Evolutionary conservation across 2,329 filamentous ascomycete genomes (phyloP).

Genomic region (Xenosphaeropsis pyriputrescens): DNA sequence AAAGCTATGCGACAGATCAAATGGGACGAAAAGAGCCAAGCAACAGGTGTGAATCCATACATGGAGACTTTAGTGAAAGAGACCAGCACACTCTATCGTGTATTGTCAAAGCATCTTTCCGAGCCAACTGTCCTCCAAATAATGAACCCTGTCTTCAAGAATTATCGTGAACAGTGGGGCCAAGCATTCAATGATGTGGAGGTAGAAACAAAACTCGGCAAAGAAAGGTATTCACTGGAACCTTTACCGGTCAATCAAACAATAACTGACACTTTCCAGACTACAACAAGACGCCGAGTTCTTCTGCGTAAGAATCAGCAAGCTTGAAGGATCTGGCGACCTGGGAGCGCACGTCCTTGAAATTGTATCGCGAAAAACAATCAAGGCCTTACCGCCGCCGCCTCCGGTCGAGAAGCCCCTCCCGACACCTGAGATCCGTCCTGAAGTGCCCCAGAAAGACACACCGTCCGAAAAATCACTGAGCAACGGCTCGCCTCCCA

Average conservation of each 20-base stretch:
- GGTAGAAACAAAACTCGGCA: constrained; percentile 43
- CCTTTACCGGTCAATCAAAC: not conserved
- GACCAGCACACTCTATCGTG: constrained; percentile 53
- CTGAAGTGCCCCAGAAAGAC: too few species aligned
- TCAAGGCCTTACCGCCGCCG: too few species aligned
- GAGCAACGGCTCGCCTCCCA: too few species aligned
- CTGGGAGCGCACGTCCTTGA: constrained; percentile 54
- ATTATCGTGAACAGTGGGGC: constrained; percentile 50
- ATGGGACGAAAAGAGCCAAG: constrained; percentile 34
- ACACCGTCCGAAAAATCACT: too few species aligned
- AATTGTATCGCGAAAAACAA: constrained; percentile 24
- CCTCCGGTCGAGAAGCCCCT: too few species aligned
- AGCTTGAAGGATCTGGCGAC: constrained; percentile 52
- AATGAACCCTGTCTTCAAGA: constrained; percentile 53
- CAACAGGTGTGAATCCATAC: constrained; percentile 34
- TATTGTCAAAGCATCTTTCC: constrained; percentile 51
- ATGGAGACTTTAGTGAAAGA: constrained; percentile 63
- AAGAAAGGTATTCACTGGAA: constrained; percentile 36
- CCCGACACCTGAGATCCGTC: too few species aligned
- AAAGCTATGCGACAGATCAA: constrained; percentile 49
- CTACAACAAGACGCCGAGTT: constrained; percentile 48
- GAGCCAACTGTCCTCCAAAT: constrained; percentile 51
- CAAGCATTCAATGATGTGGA: constrained; percentile 45
- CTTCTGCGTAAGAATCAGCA: constrained; percentile 44
- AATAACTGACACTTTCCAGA: constrained; percentile 20